Percentiles rank a stretch among this genome's conserved stretches.
Evolutionary conservation across 2,329 filamentous ascomycete genomes (phyloP).

Genomic region (Dothideomycetes sp.): DNA sequence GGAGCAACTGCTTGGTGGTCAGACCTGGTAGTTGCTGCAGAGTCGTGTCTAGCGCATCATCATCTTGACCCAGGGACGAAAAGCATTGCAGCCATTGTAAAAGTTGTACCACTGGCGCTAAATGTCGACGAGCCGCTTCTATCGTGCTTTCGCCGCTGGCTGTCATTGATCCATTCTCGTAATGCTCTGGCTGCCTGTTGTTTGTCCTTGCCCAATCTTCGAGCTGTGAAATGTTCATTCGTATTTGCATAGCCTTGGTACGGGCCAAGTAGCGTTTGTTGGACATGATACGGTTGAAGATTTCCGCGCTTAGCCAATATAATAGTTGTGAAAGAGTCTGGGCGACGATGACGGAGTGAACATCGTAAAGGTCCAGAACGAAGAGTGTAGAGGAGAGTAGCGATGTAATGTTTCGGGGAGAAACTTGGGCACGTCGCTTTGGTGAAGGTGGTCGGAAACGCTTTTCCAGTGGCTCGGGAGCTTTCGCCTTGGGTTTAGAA

Average conservation of each 20-base stretch:
- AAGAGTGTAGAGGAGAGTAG: conserved; percentile 92
- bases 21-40: conserved; percentile 80
- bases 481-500: conserved; percentile 78
- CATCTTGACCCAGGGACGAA: conserved; percentile 82
- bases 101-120: conserved; percentile 84
- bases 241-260: conserved; percentile 98
- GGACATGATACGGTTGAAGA: conserved; percentile 97
- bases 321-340: conserved; percentile 88
- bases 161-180: conserved; percentile 80
- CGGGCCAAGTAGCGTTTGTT: conserved; percentile 88
- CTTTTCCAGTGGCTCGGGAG: conserved; percentile 76
- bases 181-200: conserved; percentile 90
- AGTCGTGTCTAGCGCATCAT: conserved; percentile 80
- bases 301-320: conserved; percentile 91
- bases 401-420: conserved; percentile 90
- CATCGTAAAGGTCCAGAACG: conserved; percentile 95
- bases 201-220: conserved; percentile 95
- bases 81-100: conserved; percentile 98
- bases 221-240: conserved; percentile 92
- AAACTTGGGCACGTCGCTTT: conserved; percentile 82
- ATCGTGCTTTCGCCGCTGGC: conserved; percentile 79
- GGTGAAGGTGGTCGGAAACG: conserved; percentile 86
- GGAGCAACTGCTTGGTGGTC: conserved; percentile 79
- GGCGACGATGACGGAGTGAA: conserved; percentile 89
- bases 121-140: conserved; percentile 72